Conservation (phyloP, 768 basidiomycete genomes). For the Amanita jacksonii region DNA sequence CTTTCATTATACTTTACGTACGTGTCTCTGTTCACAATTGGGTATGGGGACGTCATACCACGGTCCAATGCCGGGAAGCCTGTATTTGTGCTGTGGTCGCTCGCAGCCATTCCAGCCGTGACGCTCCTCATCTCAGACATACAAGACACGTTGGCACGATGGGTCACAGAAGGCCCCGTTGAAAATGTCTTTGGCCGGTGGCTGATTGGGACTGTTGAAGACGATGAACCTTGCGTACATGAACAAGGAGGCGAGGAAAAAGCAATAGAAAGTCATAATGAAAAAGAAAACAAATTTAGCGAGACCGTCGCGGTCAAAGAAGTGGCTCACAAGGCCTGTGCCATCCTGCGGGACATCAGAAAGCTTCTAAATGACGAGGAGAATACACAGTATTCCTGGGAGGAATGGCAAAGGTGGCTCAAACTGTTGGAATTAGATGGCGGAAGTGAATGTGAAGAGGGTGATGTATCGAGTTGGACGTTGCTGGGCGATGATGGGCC, state of each 20-base stretch:
- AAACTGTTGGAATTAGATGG: slow-evolving; percentile 17
- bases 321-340: slow-evolving; percentile 13
- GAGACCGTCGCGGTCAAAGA: no score
- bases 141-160: slow-evolving; percentile 36
- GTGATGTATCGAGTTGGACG: slow-evolving; percentile 13
- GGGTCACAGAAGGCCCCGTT: slow-evolving; percentile 22
- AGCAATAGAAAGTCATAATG: no score
- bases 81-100: slow-evolving; percentile 33
- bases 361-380: slow-evolving; percentile 22
- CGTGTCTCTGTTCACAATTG: slow-evolving; percentile 30
- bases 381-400: slow-evolving; percentile 24
- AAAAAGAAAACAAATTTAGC: no score
- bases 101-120: slow-evolving; percentile 30
- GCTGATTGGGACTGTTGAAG: slow-evolving; percentile 7
- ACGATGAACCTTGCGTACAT: slow-evolving; percentile 16
- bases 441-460: slow-evolving; percentile 8
- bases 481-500: slow-evolving; percentile 33
- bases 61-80: slow-evolving; percentile 26
- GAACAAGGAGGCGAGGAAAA: slow-evolving; percentile 12
- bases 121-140: slow-evolving; percentile 39
- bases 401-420: slow-evolving; percentile 27
- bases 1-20: slow-evolving; percentile 31
- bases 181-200: slow-evolving; percentile 14
- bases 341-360: slow-evolving; percentile 22
- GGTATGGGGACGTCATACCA: slow-evolving; percentile 32